Evolutionary conservation across 768 basidiomycete genomes (phyloP).

Genomic region (Tricholoma sp.): DNA sequence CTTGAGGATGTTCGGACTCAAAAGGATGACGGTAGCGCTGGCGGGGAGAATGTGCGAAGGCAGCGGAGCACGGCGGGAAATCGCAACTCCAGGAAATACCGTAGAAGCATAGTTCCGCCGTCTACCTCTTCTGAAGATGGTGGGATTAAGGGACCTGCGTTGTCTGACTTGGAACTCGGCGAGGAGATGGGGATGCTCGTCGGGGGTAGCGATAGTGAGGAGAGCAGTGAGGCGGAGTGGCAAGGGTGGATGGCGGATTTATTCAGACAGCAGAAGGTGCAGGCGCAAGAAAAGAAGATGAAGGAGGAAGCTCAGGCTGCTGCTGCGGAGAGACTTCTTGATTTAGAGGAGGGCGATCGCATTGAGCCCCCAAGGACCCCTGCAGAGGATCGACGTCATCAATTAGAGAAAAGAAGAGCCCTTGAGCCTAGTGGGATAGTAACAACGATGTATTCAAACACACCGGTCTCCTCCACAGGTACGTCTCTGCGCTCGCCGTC

Average conservation of each 20-base stretch:
- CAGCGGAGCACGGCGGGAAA: conserved; percentile 7
- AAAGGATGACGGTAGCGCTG: conserved; percentile 11
- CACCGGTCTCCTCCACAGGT: conserved; percentile 1
- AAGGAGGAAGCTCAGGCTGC: conserved; percentile 8
- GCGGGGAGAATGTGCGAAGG: conserved; percentile 2
- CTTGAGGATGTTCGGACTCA: conserved; percentile 18
- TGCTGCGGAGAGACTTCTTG: not conserved
- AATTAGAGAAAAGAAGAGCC: conserved; percentile 17
- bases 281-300: conserved; percentile 13
- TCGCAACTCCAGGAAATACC: conserved; percentile 16
- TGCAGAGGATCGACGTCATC: conserved; percentile 16
- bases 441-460: conserved; percentile 7
- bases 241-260: conserved; percentile 60
- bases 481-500: not conserved
- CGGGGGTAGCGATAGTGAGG: conserved; percentile 32
- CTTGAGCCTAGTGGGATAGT: conserved; percentile 29
- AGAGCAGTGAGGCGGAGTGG: conserved; percentile 61
- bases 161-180: conserved; percentile 16
- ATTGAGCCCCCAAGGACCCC: conserved; percentile 8
- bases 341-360: conserved; percentile 5
- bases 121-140: conserved; percentile 8
- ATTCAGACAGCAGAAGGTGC: conserved; percentile 25
- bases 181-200: conserved; percentile 20
- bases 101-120: conserved; percentile 15
- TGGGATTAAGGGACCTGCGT: not conserved